phyloP scores from a whole-genome alignment of 2,329 filamentous ascomycete genomes.

The Stromatinia cepivora region DNA sequence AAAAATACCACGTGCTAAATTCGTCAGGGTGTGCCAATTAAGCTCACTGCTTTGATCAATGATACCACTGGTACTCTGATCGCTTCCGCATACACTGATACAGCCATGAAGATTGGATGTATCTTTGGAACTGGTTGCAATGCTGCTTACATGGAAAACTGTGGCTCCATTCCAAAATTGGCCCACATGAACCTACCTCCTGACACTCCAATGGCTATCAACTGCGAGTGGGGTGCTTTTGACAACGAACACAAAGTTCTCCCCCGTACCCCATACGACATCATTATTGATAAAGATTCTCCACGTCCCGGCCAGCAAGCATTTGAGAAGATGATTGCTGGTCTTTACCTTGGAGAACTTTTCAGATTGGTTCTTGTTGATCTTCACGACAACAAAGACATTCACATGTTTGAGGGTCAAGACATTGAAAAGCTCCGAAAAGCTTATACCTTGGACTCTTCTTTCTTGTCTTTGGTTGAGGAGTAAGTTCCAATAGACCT shows the following conservation, averaged over 20 bases:
- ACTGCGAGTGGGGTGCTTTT: constrained; percentile 97
- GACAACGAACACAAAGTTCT: constrained; percentile 91
- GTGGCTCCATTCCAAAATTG: constrained; percentile 88
- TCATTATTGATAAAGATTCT: constrained; percentile 85
- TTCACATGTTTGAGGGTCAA: constrained; percentile 79
- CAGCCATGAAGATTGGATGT: constrained; percentile 89
- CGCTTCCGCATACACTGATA: constrained; percentile 94
- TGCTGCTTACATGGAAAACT: constrained; percentile 95
- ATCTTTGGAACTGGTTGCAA: constrained; percentile 99
- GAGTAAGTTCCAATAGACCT: constrained; percentile 55
- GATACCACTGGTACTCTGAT: constrained; percentile 97
- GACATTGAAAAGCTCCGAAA: constrained; percentile 79
- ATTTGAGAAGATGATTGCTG: constrained; percentile 98
- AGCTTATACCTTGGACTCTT: constrained; percentile 86
- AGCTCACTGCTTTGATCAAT: constrained; percentile 90
- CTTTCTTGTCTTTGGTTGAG: constrained; percentile 90
- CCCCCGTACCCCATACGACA: constrained; percentile 81
- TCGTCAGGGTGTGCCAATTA: constrained; percentile 81
- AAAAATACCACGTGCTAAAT: constrained; percentile 26
- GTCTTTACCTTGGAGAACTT: constrained; percentile 90
- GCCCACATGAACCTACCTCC: constrained; percentile 85
- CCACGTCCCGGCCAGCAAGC: constrained; percentile 91
- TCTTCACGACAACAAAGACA: constrained; percentile 73
- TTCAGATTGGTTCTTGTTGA: constrained; percentile 87
- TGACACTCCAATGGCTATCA: constrained; percentile 87